Evolutionary conservation across 1,284 basidiomycete species (phyloP).

Genomic region (Sanghuangporus baumii): DNA sequence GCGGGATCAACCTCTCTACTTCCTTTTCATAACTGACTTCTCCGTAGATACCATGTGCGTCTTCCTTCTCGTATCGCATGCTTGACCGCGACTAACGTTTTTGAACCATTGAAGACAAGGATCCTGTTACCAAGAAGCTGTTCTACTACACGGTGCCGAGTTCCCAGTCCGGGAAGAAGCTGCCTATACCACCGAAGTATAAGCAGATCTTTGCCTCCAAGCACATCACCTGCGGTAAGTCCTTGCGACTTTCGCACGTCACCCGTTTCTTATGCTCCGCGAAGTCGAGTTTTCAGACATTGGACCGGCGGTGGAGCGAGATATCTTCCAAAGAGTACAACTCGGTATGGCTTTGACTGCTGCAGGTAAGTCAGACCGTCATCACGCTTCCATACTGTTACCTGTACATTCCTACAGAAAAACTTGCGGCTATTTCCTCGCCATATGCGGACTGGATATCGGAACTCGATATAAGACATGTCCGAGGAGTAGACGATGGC

Average conservation of each 20-base stretch:
- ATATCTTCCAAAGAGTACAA: slow-evolving; percentile 74
- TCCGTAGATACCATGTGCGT: slow-evolving; percentile 45
- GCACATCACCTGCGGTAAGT: slow-evolving; percentile 15
- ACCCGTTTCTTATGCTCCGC: not conserved
- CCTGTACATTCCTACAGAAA: slow-evolving; percentile 39
- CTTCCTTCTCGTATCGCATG: not conserved
- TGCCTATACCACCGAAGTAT: slow-evolving; percentile 11
- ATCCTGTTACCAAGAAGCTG: slow-evolving; percentile 30
- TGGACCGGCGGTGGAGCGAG: slow-evolving; percentile 48
- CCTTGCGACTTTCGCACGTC: not conserved
- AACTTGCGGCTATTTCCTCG: slow-evolving; percentile 64
- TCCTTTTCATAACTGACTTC: slow-evolving; percentile 15
- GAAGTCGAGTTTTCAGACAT: slow-evolving; percentile 50
- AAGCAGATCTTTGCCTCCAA: slow-evolving; percentile 10
- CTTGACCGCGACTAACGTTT: not conserved
- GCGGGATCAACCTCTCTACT: slow-evolving; percentile 25
- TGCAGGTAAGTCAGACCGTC: slow-evolving; percentile 40
- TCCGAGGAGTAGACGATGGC: slow-evolving; percentile 35
- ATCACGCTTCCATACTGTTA: no score
- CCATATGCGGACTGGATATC: slow-evolving; percentile 53
- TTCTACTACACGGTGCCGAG: slow-evolving; percentile 13
- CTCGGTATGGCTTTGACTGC: slow-evolving; percentile 62
- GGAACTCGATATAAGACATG: slow-evolving; percentile 46
- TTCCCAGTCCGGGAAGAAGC: slow-evolving; percentile 1
- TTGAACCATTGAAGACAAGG: slow-evolving; percentile 36